Conservation (phyloP, 2,329 filamentous ascomycete genomes). For the Eurotiales sp. region DNA sequence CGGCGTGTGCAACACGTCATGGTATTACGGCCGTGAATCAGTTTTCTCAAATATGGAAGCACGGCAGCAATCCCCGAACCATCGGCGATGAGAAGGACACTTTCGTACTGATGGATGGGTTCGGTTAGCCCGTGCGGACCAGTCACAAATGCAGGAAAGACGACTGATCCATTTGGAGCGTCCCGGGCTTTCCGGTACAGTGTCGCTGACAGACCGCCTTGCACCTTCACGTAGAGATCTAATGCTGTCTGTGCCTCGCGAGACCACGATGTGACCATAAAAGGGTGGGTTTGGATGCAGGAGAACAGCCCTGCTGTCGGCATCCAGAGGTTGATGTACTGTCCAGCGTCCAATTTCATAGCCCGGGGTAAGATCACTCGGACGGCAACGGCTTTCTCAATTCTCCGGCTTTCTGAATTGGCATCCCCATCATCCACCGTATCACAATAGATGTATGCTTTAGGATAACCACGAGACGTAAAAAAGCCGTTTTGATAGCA, state of each 20-base stretch:
- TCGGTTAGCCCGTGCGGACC: slow-evolving; percentile 29
- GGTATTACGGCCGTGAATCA: slow-evolving; percentile 34
- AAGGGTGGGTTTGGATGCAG: slow-evolving; percentile 24
- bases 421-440: slow-evolving; percentile 7
- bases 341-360: slow-evolving; percentile 22
- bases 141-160: slow-evolving; percentile 28
- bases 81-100: slow-evolving; percentile 29
- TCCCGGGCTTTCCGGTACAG: slow-evolving; percentile 20
- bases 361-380: slow-evolving; percentile 20
- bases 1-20: slow-evolving; percentile 22
- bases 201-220: slow-evolving; percentile 24
- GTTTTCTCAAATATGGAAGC: slow-evolving; percentile 33
- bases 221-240: slow-evolving; percentile 30
- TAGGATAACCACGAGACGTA: slow-evolving; percentile 17
- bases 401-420: too few species aligned
- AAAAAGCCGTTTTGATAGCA: slow-evolving; percentile 23
- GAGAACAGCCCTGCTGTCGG: slow-evolving; percentile 22
- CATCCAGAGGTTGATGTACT: slow-evolving; percentile 30
- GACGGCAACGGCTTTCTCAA: slow-evolving; percentile 18
- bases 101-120: slow-evolving; percentile 28
- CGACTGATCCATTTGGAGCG: slow-evolving; percentile 16
- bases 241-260: slow-evolving; percentile 22
- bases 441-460: slow-evolving; percentile 19
- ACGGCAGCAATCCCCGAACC: slow-evolving; percentile 29
- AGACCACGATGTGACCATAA: slow-evolving; percentile 27